Evolutionary conservation across 140 eudicot species (phyloP).

Genomic region (Cichorium intybus): DNA sequence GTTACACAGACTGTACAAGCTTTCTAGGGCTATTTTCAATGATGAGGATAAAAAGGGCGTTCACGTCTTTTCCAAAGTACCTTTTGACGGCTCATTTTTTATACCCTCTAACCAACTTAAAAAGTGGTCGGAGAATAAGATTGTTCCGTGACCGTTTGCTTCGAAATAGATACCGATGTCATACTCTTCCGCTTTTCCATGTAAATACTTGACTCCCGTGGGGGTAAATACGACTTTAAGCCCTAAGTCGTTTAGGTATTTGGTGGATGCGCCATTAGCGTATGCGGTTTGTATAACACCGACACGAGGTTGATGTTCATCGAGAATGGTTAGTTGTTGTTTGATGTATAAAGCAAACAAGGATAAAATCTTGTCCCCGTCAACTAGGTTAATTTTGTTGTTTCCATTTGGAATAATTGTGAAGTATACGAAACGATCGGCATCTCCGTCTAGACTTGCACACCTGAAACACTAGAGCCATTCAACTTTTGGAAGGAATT

Average conservation of each 20-base stretch:
- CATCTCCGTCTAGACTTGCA: conserved; percentile 95
- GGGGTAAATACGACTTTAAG: conserved; percentile 73
- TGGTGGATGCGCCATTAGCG: conserved; percentile 95
- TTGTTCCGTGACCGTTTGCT: conserved; percentile 85
- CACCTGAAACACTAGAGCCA: conserved; percentile 66
- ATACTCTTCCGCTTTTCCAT: conserved; percentile 67
- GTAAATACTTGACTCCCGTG: conserved; percentile 85
- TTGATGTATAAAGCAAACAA: conserved; percentile 73
- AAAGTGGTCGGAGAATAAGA: conserved; percentile 58
- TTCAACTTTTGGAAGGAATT: background rate
- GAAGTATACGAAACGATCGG: conserved; percentile 82
- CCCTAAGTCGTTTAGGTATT: conserved; percentile 60
- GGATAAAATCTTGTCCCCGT: conserved; percentile 78
- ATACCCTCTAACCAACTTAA: conserved; percentile 47
- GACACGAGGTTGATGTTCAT: conserved; percentile 44
- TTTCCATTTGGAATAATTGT: conserved; percentile 35
- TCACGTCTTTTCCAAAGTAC: conserved; percentile 38
- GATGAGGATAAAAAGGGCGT: background rate
- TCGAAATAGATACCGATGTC: conserved; percentile 85
- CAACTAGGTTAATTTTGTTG: conserved; percentile 55
- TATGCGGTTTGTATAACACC: conserved; percentile 93
- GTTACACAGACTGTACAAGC: background rate
- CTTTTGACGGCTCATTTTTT: conserved; percentile 42
- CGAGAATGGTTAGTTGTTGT: conserved; percentile 57
- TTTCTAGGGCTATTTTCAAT: no score